Base-by-base conservation (phyloP, 306 rosid genomes). In the Chamaecrista fasciculata region DNA sequence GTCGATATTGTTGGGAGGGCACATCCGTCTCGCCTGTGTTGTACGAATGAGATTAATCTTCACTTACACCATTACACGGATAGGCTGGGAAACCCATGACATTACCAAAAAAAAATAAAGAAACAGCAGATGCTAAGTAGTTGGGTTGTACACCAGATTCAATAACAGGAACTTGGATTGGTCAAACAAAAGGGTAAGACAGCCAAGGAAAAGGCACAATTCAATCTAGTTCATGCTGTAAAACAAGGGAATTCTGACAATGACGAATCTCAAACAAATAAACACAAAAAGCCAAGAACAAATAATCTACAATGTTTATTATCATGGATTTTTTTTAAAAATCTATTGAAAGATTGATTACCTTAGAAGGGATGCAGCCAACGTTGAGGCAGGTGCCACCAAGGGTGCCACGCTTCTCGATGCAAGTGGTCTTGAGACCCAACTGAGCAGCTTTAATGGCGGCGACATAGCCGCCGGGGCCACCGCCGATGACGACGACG, bases 301-400 rank as follows among this genome's bases (percentile, higher is more conserved):
- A 43, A 43, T 11, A 11, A n/a, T n/a, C n/a, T n/a, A n/a, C n/a
- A n/a, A n/a, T n/a, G n/a, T n/a, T n/a, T n/a, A n/a, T n/a, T n/a
- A n/a, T n/a, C n/a, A n/a, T n/a, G n/a, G n/a, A n/a, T n/a, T n/a
- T n/a, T n/a, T n/a, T 29, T 6, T 12, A 12, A 11, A 56, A 31
- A 57, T n/a, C n/a, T n/a, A n/a, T n/a, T n/a, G n/a, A n/a, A n/a
- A n/a, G n/a, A n/a, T n/a, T n/a, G n/a, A 9, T 21, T 26, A 90
- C 99, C 99, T 94, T 94, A 36, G 99, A 94, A 16, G 99, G 97
- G 80, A 94, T 94, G 69, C 99, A 94, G 21, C 97, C 99, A 0
- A 95, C 97, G 84, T 95, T 95, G 69, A 95, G 99, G 67, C 99
- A 95, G 34, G 99, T 95, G 6, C 99, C 99, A 23, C 99, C 99